phyloP scores from a whole-genome alignment of 257 asterid species.

The Osmanthus fragrans region DNA sequence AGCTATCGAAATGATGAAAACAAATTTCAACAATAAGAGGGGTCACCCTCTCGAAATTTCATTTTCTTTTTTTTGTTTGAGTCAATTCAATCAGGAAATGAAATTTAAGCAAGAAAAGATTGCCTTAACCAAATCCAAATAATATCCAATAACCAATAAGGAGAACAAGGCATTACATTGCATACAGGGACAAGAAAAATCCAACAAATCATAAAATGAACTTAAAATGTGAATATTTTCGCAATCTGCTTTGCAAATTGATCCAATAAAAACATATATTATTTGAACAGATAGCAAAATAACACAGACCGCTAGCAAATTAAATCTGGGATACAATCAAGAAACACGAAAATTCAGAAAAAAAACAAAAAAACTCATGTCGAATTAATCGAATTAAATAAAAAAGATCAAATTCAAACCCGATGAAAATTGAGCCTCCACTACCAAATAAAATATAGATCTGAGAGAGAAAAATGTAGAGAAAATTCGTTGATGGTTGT shows the following conservation, averaged over 20 bases:
- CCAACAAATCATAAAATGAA: neutral
- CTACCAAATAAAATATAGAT: constrained; percentile 1
- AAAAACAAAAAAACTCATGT: neutral
- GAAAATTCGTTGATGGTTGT: constrained; percentile 32
- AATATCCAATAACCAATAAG: neutral
- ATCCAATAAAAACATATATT: neutral
- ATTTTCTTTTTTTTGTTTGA: neutral
- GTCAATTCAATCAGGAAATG: constrained; percentile 18
- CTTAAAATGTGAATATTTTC: neutral
- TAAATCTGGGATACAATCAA: neutral
- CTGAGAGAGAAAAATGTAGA: constrained; percentile 1
- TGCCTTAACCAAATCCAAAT: neutral
- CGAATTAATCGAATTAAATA: neutral
- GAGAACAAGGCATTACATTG: neutral
- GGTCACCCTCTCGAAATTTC: neutral
- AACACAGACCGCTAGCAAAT: neutral
- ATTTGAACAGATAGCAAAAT: neutral
- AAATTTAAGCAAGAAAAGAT: neutral
- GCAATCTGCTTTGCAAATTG: neutral
- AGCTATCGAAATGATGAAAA: constrained; percentile 4
- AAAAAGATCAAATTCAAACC: constrained; percentile 1
- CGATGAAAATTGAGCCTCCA: constrained; percentile 21
- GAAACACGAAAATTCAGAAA: neutral
- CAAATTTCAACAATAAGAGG: constrained; percentile 8
- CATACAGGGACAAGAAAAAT: neutral